These are phyloP conservation scores for Lasiodiplodia sp. DNA, from an alignment of 2,329 filamentous ascomycete species.

Conservation along the genomic window DNA sequence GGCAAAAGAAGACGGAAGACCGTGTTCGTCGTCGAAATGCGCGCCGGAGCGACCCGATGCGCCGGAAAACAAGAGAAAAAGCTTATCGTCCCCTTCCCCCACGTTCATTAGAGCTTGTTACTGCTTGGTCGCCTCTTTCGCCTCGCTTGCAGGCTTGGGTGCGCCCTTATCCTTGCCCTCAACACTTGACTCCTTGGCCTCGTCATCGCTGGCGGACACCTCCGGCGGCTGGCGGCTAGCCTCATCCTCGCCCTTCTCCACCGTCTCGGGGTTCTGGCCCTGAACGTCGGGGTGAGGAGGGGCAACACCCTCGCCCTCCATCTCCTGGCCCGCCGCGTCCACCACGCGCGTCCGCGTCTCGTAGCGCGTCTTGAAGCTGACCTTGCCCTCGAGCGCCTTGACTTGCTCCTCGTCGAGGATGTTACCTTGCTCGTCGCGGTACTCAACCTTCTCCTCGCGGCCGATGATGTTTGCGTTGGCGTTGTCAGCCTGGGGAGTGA, in stretches of 20 bases:
- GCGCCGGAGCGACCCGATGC: conserved; percentile 18
- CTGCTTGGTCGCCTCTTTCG: conserved; percentile 44
- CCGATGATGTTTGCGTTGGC: conserved; percentile 49
- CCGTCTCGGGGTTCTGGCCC: conserved; percentile 65
- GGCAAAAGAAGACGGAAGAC: conserved; percentile 19
- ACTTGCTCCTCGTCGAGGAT: conserved; percentile 85
- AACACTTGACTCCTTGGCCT: conserved; percentile 54
- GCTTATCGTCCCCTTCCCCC: conserved; percentile 24
- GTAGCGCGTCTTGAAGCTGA: conserved; percentile 93
- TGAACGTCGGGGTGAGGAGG: conserved; percentile 65
- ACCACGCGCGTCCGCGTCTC: conserved; percentile 91
- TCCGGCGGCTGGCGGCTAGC: conserved; percentile 51
- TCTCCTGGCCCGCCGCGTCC: conserved; percentile 79
- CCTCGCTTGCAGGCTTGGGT: conserved; percentile 48
- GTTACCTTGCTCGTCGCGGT: conserved; percentile 93
- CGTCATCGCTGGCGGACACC: conserved; percentile 50
- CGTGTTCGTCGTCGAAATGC: conserved; percentile 23
- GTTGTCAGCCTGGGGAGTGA: conserved; percentile 43
- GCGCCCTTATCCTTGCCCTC: conserved; percentile 43
- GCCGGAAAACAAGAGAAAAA: conserved; percentile 20
- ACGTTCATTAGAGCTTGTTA: conserved; percentile 26
- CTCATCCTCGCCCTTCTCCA: conserved; percentile 44
- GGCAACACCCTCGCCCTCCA: conserved; percentile 52
- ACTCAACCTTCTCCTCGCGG: conserved; percentile 86
- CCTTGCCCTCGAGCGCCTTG: conserved; percentile 79